A percentile compares a stretch with the other conserved stretches of the same genome.
phyloP scores from a whole-genome alignment of 805 yeast genomes.

The Starmera caribaea region DNA sequence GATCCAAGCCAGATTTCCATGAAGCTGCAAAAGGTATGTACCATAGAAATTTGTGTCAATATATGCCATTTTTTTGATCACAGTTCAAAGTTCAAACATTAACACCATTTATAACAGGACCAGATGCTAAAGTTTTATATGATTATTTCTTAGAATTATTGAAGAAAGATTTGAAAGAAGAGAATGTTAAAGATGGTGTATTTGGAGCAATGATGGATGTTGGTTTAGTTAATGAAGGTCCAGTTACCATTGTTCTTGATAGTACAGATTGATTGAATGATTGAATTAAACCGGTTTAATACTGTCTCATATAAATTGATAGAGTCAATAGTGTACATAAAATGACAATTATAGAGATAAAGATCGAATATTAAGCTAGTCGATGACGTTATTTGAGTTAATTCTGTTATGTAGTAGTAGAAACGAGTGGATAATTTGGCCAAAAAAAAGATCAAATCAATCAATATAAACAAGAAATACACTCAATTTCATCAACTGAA shows the following conservation, averaged over 20 bases:
- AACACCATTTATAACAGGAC: constrained; percentile 46
- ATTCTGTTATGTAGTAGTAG: too few species aligned
- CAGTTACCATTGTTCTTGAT: constrained; percentile 80
- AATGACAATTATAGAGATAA: too few species aligned
- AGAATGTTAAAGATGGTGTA: constrained; percentile 72
- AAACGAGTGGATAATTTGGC: too few species aligned
- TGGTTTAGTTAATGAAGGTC: constrained; percentile 81
- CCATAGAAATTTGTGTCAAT: constrained; percentile 22
- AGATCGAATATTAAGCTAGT: too few species aligned
- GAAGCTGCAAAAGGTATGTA: constrained; percentile 73
- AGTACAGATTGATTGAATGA: constrained; percentile 25
- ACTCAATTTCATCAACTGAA: too few species aligned
- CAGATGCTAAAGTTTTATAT: constrained; percentile 32
- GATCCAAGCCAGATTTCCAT: constrained; percentile 93
- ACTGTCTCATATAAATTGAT: too few species aligned
- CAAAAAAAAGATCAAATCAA: too few species aligned
- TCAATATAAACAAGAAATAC: too few species aligned
- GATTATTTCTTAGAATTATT: constrained; percentile 41
- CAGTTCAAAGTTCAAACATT: constrained; percentile 13
- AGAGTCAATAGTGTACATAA: too few species aligned
- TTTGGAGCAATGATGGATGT: constrained; percentile 99
- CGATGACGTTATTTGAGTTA: too few species aligned
- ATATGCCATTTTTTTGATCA: background rate
- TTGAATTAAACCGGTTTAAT: too few species aligned
- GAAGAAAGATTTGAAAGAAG: constrained; percentile 43